Evolutionary conservation across 1,284 basidiomycete genomes (phyloP).

Genomic region (Ustilago vetiveriae): DNA sequence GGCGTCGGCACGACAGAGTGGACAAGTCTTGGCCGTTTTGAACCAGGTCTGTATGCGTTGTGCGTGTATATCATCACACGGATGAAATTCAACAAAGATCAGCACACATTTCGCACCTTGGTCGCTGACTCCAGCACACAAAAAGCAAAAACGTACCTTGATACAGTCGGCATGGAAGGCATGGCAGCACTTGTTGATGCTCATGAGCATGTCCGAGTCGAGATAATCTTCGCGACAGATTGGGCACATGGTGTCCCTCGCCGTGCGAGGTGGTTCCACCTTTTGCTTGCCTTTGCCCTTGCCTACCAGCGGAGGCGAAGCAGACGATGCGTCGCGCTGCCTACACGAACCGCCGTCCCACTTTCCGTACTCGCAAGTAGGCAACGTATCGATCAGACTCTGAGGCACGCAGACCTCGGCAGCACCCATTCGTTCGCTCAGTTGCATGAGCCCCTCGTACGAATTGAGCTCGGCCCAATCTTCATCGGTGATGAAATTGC

Average conservation of each 20-base stretch:
- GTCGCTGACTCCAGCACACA: too few species aligned
- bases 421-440: slow-evolving; percentile 27
- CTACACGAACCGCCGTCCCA: slow-evolving; percentile 41
- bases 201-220: slow-evolving; percentile 41
- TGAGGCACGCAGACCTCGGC: slow-evolving; percentile 29
- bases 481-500: slow-evolving; percentile 44
- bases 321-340: background rate
- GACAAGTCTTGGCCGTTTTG: slow-evolving; percentile 41
- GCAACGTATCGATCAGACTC: slow-evolving; percentile 26
- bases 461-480: slow-evolving; percentile 42
- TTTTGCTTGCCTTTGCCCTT: slow-evolving; percentile 40
- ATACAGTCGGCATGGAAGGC: slow-evolving; percentile 46
- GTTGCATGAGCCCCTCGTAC: slow-evolving; percentile 34
- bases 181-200: slow-evolving; percentile 35
- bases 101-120: too few species aligned
- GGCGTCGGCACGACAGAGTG: slow-evolving; percentile 36
- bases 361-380: slow-evolving; percentile 35
- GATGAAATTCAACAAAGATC: too few species aligned
- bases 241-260: slow-evolving; percentile 39
- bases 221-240: slow-evolving; percentile 44
- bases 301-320: slow-evolving; percentile 8
- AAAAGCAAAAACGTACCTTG: slow-evolving; percentile 17
- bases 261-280: background rate
- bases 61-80: too few species aligned
- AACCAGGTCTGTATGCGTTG: slow-evolving; percentile 34